phyloP scores from a whole-genome alignment of 768 basidiomycete genomes.

The Pleurotus pulmonarius region DNA sequence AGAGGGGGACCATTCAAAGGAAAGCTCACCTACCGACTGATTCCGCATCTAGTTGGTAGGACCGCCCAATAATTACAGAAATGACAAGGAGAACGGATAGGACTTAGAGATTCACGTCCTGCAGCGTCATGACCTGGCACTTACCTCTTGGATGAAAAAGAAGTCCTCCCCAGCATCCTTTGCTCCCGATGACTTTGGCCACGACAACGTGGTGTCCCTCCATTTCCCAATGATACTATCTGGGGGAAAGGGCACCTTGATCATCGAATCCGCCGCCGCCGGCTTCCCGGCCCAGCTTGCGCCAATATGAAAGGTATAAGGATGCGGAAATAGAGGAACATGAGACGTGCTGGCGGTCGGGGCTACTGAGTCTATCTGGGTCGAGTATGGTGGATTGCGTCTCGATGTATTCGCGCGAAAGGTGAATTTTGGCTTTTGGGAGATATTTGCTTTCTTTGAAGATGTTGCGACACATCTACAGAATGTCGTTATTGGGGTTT shows the following conservation, averaged over 20 bases:
- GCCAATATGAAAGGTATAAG: conserved; percentile 75
- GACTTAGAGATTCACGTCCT: neutral
- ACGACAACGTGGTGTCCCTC: conserved; percentile 60
- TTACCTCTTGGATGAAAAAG: conserved; percentile 63
- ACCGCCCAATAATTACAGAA: neutral
- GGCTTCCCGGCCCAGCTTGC: conserved; percentile 79
- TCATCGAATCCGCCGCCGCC: conserved; percentile 27
- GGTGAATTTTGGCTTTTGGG: neutral
- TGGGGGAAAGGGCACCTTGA: conserved; percentile 48
- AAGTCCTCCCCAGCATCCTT: conserved; percentile 46
- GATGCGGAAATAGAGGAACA: conserved; percentile 19
- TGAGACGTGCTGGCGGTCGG: neutral
- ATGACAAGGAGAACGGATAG: neutral
- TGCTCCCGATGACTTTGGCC: conserved; percentile 35
- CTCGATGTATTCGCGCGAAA: neutral
- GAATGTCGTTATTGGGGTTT: neutral
- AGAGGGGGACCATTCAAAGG: conserved; percentile 15
- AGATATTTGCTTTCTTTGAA: neutral
- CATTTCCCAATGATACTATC: conserved; percentile 61
- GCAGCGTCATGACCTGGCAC: conserved; percentile 17
- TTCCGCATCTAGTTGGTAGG: conserved; percentile 60
- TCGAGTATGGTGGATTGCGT: conserved; percentile 1
- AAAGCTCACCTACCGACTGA: conserved; percentile 58
- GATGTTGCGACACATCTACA: neutral
- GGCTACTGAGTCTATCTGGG: neutral